Base-by-base conservation (phyloP, 2,329 filamentous ascomycete genomes). In the Penicillium sp. region DNA sequence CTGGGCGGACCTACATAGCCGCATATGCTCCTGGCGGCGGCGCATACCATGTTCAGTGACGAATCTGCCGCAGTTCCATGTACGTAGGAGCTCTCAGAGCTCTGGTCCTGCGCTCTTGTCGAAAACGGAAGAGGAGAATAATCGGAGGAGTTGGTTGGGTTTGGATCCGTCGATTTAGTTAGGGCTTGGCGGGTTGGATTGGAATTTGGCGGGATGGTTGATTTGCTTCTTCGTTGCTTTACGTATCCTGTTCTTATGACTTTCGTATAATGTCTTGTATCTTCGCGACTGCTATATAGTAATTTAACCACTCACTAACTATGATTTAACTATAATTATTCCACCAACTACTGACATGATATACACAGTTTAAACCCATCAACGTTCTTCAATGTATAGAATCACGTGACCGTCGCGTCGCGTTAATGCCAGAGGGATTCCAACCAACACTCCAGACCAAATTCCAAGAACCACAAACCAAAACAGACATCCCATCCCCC, bases 371-470 rank as follows among this genome's bases (percentile, higher is more conserved):
- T 4, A 11, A 27, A 9, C 12, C 16, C 6, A 13, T 30, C 11
- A 42, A 42, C n/a, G n/a, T n/a, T n/a, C n/a, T n/a, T 42, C 55
- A 22, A 50, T 50, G 40, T 53, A 50, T 68, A 43, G n/a, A 45
- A 41, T 18, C 62, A 64, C 59, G 62, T 64, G 60, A 60, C 38
- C 19, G 28, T 46, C 58, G 54, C 55, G 58, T 60, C 54, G 50
- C 53, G 54, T 46, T 57, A 44, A 41, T 22, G 25, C n/a, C n/a
- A n/a, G n/a, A n/a, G n/a, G n/a, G 18, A 30, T 42, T 22, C 46
- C 18, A 28, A 38, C 38, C 38, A 46, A 45, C 28, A 30, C 16
- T n/a, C 35, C 33, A 36, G n/a, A 29, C 49, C 49, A 52, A 43
- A 50, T 57, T 42, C n/a, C n/a, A n/a, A n/a, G n/a, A n/a, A n/a